Evolutionary conservation across 1,284 basidiomycete species (phyloP), one percentile per base, ranked within the genome.

Genomic region (Agroathelia rolfsii): DNA sequence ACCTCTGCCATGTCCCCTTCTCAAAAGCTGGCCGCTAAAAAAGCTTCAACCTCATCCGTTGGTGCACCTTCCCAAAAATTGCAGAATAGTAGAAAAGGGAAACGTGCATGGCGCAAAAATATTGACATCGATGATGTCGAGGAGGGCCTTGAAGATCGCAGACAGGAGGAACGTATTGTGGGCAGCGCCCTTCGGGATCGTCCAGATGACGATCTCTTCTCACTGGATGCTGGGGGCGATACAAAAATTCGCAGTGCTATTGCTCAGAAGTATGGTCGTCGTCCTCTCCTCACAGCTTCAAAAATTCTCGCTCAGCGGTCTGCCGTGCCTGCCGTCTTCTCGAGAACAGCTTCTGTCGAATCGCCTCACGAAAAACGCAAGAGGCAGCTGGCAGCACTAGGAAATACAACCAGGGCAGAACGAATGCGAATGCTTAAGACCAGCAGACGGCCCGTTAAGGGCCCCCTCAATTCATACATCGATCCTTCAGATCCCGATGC

Each of bases 71-170:
- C 81, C 1, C 77, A 82, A 45, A 68, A 66, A 29, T 65, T 60
- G 8, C 88, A 93, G 52, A 58, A 74, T 0, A 87, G 80, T 43
- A 64, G 90, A 36, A 95, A 90, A 55, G 85, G 88, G 30, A 95
- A 94, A 59, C 76, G 75, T 39, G 78, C 89, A 34, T 95, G 92
- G 92, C 62, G 92, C 48, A 95, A 95, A 61, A 86, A 94, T 55
- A 76, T 92, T 34, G 76, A 92, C 52, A 68, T 92, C 27, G 71
- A 71, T 16, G 72, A 72, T 23, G 73, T 89, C 24, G 88, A 92
- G 47, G 61, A 66, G 30, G 75, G 71, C 2, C 49, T 93, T 38
- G 89, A 93, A 53, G 69, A 63, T 30, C 58, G 79, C 37, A 65
- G 87, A 36, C 68, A 69, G 4, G 85, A 92, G 52, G 88, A 92